Evolutionary conservation across 257 asterid species (phyloP), one percentile per base, ranked within the genome.

Genomic region (Penstemon davidsonii): DNA sequence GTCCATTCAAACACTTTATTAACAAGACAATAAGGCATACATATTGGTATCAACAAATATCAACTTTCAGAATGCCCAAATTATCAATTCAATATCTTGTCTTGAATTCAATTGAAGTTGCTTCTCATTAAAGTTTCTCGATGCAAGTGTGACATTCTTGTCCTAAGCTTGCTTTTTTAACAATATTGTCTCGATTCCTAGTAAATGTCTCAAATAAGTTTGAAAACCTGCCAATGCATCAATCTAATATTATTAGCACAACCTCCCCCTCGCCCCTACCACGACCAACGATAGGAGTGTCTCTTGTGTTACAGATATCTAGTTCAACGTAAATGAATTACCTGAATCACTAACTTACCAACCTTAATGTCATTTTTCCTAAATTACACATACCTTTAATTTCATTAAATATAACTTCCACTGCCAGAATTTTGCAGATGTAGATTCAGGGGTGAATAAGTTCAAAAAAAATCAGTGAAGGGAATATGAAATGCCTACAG

Each of bases 401-500:
- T 61, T 47, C 13, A 60, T 60, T 15, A 53, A 36, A 47, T 19
- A 13, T 13, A 66, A 45, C 46, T 33, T 50, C 44, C 57, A 12
- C 55, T 56, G 67, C 75, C 55, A 59, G 65, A 64, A 11, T n/a
- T 38, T 33, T 18, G 45, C 47, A n/a, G 18, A 56, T 19, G 59
- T 46, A 15, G 49, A 68, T 68, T 52, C 61, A 37, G 58, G 41
- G 57, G 3, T 5, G 8, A 43, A 49, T 64, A 60, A 18, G 10
- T 18, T 38, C 60, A 55, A 69, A 69, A 33, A 64, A 57, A 49
- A 73, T 1, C 36, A 71, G 54, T 37, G 60, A 65, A 71, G 51
- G 73, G 67, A 56, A 68, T 42, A 55, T 10, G 60, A 33, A 68
- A 81, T 70, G 77, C 88, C 59, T 85, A 93, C 99, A 18, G 97